Evolutionary conservation across 306 rosid genomes (phyloP).

Genomic region (Prunus salicina): DNA sequence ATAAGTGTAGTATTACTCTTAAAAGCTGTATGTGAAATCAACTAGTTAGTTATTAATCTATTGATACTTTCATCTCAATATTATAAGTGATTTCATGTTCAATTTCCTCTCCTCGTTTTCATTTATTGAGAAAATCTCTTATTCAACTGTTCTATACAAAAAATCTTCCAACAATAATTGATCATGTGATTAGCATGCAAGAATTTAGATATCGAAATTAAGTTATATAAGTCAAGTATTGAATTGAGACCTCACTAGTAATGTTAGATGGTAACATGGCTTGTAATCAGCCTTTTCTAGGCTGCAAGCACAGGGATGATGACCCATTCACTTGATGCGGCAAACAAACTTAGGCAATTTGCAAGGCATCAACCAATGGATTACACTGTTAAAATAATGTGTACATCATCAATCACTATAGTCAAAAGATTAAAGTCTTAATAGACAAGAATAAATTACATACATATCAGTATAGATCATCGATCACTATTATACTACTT

Average conservation of each 20-base stretch:
- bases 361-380: not conserved
- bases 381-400: not conserved
- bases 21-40: no score
- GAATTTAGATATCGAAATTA: not conserved
- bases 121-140: no score
- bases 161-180: not conserved
- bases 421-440: no score
- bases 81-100: no score
- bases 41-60: no score
- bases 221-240: not conserved
- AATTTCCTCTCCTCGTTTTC: no score
- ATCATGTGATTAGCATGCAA: not conserved
- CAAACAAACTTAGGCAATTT: not conserved
- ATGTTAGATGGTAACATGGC: not conserved
- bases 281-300: constrained; percentile 3
- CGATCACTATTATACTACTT: not conserved
- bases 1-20: no score
- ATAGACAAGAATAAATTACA: no score
- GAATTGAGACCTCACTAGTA: not conserved
- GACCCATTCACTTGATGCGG: not conserved
- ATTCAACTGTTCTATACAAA: not conserved
- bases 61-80: no score
- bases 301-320: not conserved
- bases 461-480: no score
- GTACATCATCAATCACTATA: not conserved